These are phyloP conservation scores for Metarhizium robertsii DNA, from an alignment of 2,329 filamentous ascomycete genomes.

Conservation along the genomic window DNA sequence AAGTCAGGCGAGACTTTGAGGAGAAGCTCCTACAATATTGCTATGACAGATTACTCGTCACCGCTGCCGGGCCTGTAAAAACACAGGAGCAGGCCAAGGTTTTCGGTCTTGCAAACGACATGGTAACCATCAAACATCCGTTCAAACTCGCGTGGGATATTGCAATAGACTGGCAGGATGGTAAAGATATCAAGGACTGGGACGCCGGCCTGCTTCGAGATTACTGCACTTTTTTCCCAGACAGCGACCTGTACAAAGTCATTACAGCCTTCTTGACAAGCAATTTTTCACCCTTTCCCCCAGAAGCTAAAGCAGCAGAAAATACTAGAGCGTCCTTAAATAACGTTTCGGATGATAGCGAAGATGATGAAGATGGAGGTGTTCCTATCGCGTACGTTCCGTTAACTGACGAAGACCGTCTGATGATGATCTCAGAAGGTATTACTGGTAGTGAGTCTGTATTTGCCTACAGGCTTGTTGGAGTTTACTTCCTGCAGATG, in stretches of 20 bases:
- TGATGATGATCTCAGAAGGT: conserved; percentile 73
- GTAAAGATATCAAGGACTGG: conserved; percentile 63
- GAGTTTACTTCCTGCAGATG: conserved; percentile 71
- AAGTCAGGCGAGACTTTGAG: conserved; percentile 73
- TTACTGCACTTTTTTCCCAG: conserved; percentile 77
- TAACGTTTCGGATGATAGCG: conserved; percentile 41
- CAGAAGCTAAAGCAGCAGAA: conserved; percentile 14
- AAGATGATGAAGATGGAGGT: conserved; percentile 50
- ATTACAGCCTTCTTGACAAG: conserved; percentile 76
- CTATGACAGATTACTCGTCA: conserved; percentile 65
- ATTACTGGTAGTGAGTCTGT: conserved; percentile 59
- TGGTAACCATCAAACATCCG: conserved; percentile 93
- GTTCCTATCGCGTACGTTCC: conserved; percentile 44
- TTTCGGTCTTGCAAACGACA: conserved; percentile 70
- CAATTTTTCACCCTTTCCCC: conserved; percentile 72
- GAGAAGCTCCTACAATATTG: conserved; percentile 80
- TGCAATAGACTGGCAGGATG: conserved; percentile 79
- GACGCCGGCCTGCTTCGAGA: conserved; percentile 70
- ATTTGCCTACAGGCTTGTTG: conserved; percentile 74
- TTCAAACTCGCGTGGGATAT: conserved; percentile 88
- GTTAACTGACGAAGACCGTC: conserved; percentile 65
- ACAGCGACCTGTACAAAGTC: conserved; percentile 72
- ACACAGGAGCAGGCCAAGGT: conserved; percentile 61
- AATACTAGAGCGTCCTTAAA: conserved; percentile 14
- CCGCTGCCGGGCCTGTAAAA: conserved; percentile 58